Percentiles rank a stretch among this genome's conserved stretches.
Evolutionary conservation across 176 grass and related monocot genomes (phyloP).

Genomic region (Chloris gayana): DNA sequence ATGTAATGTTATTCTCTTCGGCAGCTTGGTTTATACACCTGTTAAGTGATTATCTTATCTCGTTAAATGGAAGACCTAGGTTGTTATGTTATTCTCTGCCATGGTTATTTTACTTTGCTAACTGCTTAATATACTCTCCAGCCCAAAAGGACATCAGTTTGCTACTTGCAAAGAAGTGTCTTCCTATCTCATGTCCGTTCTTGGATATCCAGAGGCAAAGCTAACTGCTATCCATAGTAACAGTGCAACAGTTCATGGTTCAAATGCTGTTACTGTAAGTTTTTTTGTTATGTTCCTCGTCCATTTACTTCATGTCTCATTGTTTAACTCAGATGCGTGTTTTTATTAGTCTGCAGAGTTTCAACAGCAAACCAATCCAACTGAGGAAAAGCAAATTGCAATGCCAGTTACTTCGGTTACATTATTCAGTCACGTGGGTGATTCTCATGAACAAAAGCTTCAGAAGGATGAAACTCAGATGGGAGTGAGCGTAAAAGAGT

Average conservation of each 20-base stretch:
- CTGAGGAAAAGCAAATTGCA: slow-evolving; percentile 46
- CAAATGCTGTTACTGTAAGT: slow-evolving; percentile 62
- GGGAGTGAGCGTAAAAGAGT: slow-evolving; percentile 43
- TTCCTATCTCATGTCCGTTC: slow-evolving; percentile 74
- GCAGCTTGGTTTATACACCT: background rate
- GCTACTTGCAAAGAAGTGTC: slow-evolving; percentile 87
- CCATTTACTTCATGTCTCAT: slow-evolving; percentile 4
- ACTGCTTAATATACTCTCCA: slow-evolving; percentile 45
- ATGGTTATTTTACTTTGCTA: slow-evolving; percentile 19
- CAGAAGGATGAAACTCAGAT: slow-evolving; percentile 46
- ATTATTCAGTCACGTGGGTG: slow-evolving; percentile 24
- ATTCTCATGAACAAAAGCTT: slow-evolving; percentile 48
- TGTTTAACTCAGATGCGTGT: slow-evolving; percentile 20
- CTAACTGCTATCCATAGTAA: slow-evolving; percentile 40
- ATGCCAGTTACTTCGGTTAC: slow-evolving; percentile 33
- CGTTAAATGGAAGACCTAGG: background rate
- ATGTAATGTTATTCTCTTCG: slow-evolving; percentile 19
- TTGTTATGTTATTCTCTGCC: slow-evolving; percentile 11
- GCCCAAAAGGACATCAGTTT: slow-evolving; percentile 93
- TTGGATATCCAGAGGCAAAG: slow-evolving; percentile 66
- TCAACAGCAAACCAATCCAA: slow-evolving; percentile 47
- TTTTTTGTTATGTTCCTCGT: slow-evolving; percentile 21
- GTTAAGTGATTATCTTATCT: slow-evolving; percentile 30
- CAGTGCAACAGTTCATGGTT: slow-evolving; percentile 31
- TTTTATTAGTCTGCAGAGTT: slow-evolving; percentile 58